Percentiles rank a stretch among this genome's conserved stretches.
phyloP scores from a whole-genome alignment of 805 yeast genomes.

The Nakazawaea wickerhamii region DNA sequence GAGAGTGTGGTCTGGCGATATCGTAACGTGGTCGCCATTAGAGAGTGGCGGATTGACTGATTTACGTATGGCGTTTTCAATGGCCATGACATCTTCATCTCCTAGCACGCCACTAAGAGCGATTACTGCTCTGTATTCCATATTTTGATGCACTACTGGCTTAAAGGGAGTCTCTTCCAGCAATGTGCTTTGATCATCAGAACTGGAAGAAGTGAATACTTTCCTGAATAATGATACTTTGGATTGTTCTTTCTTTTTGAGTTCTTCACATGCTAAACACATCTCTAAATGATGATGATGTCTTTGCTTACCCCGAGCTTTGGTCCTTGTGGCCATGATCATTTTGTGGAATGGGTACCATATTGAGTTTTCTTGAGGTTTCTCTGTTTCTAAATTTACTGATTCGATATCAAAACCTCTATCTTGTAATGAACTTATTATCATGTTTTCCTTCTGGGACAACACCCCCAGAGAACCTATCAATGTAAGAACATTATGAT shows the following conservation, averaged over 20 bases:
- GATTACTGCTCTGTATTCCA: slow-evolving; percentile 44
- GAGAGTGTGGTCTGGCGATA: slow-evolving; percentile 48
- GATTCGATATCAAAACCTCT: slow-evolving; percentile 34
- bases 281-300: slow-evolving; percentile 32
- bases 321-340: slow-evolving; percentile 17
- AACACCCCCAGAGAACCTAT: slow-evolving; percentile 19
- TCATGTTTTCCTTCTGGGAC: slow-evolving; percentile 19
- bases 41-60: neutral
- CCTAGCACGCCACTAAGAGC: slow-evolving; percentile 67
- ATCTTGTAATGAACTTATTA: slow-evolving; percentile 24
- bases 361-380: slow-evolving; percentile 13
- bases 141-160: slow-evolving; percentile 17
- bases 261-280: slow-evolving; percentile 37
- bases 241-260: slow-evolving; percentile 16
- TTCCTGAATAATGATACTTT: slow-evolving; percentile 12
- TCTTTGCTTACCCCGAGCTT: slow-evolving; percentile 18
- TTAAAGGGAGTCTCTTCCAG: slow-evolving; percentile 21
- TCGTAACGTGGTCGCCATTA: slow-evolving; percentile 18
- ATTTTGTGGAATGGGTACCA: slow-evolving; percentile 16
- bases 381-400: slow-evolving; percentile 25
- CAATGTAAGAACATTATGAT: slow-evolving; percentile 25
- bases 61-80: slow-evolving; percentile 35
- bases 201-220: slow-evolving; percentile 13
- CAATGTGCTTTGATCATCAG: slow-evolving; percentile 15
- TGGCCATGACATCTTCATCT: slow-evolving; percentile 49